Conservation (phyloP, 306 rosid genomes). For the Urtica urens region DNA sequence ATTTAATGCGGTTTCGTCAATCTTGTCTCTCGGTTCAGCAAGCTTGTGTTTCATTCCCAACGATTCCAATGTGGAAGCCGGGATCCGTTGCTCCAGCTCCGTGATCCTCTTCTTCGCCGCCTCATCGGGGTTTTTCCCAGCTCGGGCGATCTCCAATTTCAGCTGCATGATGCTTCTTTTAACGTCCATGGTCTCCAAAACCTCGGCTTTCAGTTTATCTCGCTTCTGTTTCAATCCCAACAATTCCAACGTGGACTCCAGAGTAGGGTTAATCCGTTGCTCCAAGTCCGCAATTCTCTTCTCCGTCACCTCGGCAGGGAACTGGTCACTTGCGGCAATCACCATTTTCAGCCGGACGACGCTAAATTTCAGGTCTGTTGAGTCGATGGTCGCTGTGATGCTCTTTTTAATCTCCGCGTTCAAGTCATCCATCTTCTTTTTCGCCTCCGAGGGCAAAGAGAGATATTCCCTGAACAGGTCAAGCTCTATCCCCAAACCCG, state of each 20-base stretch:
- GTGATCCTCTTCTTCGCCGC: conserved; percentile 49
- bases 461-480: conserved; percentile 20
- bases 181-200: too few species aligned
- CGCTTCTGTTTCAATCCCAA: too few species aligned
- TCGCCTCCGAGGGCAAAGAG: conserved; percentile 25
- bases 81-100: conserved; percentile 54
- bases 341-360: too few species aligned
- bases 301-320: too few species aligned
- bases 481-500: conserved; percentile 41
- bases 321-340: too few species aligned
- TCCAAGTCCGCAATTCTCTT: too few species aligned
- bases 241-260: too few species aligned
- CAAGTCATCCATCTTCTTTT: conserved; percentile 38
- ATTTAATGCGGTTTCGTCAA: conserved; percentile 35
- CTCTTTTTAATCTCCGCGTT: conserved; percentile 34
- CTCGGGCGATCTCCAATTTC: conserved; percentile 59
- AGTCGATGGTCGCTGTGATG: conserved; percentile 34
- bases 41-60: conserved; percentile 54
- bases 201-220: too few species aligned
- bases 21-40: conserved; percentile 39
- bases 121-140: conserved; percentile 42
- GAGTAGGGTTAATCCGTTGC: too few species aligned
- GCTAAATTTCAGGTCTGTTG: conserved; percentile 49
- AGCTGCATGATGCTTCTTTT: conserved; percentile 51
- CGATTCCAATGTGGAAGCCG: conserved; percentile 45